Conservation (phyloP, 495 filamentous ascomycete genomes). For the Staphylotrichum longicolle region DNA sequence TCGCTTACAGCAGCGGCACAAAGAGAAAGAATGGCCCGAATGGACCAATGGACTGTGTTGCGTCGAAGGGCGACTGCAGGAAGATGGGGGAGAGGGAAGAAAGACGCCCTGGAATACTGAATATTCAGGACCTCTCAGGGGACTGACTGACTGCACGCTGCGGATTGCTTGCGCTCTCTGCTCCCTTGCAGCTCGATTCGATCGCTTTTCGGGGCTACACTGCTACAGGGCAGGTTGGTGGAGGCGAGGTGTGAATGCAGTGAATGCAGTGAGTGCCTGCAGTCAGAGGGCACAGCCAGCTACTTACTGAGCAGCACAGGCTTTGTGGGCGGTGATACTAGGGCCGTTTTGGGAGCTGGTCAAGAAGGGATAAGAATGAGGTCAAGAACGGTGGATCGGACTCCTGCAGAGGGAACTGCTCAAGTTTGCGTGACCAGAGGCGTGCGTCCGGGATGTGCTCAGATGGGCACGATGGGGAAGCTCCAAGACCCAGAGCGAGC, state of each 20-base stretch:
- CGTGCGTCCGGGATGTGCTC: background rate
- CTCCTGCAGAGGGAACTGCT: slow-evolving; percentile 5
- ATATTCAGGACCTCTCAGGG: background rate
- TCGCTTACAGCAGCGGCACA: slow-evolving; percentile 11
- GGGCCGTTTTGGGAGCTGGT: background rate
- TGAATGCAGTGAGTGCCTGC: too few relatives aligned
- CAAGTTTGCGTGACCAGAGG: slow-evolving; percentile 1
- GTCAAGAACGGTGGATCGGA: slow-evolving; percentile 3
- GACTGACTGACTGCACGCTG: too few relatives aligned
- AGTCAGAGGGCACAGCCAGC: too few relatives aligned
- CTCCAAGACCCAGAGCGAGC: background rate
- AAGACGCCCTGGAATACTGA: background rate
- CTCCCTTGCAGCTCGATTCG: too few relatives aligned
- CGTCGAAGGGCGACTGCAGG: background rate
- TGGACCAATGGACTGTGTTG: slow-evolving; percentile 9
- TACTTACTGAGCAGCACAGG: background rate
- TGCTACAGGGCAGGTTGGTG: too few relatives aligned
- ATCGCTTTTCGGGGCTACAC: too few relatives aligned
- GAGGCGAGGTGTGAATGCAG: too few relatives aligned
- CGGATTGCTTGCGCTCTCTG: too few relatives aligned
- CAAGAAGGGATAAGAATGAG: slow-evolving; percentile 9
- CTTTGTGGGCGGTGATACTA: background rate
- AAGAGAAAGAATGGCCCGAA: slow-evolving; percentile 6
- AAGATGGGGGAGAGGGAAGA: background rate
- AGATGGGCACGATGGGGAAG: background rate